Percentiles rank a stretch among this genome's conserved stretches.
Evolutionary conservation across 2,329 filamentous ascomycete genomes (phyloP).

Genomic region (Trichoderma atroviride): DNA sequence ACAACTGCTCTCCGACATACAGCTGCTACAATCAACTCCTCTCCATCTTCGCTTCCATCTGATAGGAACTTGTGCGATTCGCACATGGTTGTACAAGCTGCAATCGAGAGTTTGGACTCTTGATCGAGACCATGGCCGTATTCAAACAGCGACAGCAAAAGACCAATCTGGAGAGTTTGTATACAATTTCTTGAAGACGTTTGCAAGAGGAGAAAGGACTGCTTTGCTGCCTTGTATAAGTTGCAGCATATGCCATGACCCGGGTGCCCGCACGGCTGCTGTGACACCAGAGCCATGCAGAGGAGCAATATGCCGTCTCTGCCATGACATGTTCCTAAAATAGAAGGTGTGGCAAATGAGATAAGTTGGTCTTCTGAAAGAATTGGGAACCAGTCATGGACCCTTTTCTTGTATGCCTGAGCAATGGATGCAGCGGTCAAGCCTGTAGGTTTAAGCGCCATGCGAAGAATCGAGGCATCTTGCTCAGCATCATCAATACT

Average conservation of each 20-base stretch:
- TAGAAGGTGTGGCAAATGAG: not conserved
- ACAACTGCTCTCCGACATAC: not conserved
- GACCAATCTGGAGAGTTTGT: conserved; percentile 1
- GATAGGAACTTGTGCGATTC: not conserved
- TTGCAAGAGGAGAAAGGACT: conserved; percentile 5
- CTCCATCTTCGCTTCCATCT: not conserved
- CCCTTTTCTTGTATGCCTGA: not conserved
- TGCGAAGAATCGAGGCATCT: not conserved
- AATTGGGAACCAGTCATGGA: conserved; percentile 12
- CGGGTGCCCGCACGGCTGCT: not conserved
- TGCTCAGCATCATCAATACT: conserved; percentile 4
- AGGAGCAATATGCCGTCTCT: conserved; percentile 4
- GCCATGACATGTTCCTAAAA: not conserved
- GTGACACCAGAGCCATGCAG: not conserved
- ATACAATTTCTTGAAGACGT: not conserved
- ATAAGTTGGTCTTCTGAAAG: not conserved
- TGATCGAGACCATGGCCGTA: conserved; percentile 7
- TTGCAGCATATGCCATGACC: not conserved
- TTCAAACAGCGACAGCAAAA: conserved; percentile 4
- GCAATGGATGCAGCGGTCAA: not conserved
- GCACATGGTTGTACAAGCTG: not conserved
- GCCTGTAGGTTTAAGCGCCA: not conserved
- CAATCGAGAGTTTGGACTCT: conserved; percentile 2
- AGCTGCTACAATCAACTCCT: not conserved
- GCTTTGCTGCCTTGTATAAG: conserved; percentile 9